Base-by-base conservation (phyloP, 169 alveolate species). In the Plasmodium inui region DNA sequence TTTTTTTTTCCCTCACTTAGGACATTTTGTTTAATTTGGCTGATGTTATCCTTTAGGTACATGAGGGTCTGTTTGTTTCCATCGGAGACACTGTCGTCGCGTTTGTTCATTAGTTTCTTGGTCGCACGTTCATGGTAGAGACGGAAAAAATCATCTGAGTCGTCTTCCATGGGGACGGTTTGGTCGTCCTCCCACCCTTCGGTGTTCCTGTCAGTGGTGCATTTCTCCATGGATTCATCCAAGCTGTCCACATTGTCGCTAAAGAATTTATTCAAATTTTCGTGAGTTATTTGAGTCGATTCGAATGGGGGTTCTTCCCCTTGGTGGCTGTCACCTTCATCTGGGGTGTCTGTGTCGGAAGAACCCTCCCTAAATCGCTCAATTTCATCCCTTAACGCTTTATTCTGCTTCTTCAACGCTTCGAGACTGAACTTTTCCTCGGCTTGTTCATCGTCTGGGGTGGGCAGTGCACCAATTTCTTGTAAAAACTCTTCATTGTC, bases 321-420 rank as follows among this genome's bases (percentile, higher is more conserved):
- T 14, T 83, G 50, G n/a, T 39, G 2, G 26, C 26, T 26, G 0
- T n/a, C 26, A 34, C 14, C 19, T 41, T 7, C 73, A 34, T 8
- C 30, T 7, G 82, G 10, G 6, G 4, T 39, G 3, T 83, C 9
- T 8, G 17, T 28, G 76, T 28, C 22, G 37, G 76, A 28, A 22
- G 37, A 26, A 12, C 9, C 12, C 74, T 85, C 10, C 79, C 93
- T 85, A 55, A 26, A 85, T 26, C 32, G 28, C 2, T 88, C 46
- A 37, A 88, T 88, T 88, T 88, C 94, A 3, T 88, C 82, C 79
- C 34, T 88, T 67, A 88, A n/a, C 19, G 19, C 30, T 57, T 88
- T 88, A 79, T 88, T 88, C 37, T 79, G 73, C 46, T 88, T 78
- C 70, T 67, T 88, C 12, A 88, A 57, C 28, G 71, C 30, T 17